Base-by-base conservation (phyloP, 2,329 filamentous ascomycete species). In the Thelonectria rubi region DNA sequence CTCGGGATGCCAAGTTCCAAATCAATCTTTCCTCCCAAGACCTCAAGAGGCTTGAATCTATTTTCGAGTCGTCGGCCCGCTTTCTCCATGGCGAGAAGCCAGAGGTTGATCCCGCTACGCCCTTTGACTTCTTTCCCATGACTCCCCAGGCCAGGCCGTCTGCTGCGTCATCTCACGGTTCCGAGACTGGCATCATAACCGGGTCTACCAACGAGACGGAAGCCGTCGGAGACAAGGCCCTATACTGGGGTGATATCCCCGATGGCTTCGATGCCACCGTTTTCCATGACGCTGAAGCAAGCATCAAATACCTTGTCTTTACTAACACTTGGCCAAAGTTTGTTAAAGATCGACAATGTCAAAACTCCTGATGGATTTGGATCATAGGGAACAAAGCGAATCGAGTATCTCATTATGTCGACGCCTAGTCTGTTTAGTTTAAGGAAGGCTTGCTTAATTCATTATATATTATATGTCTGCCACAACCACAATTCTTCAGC, bases 311-410 rank as follows among this genome's bases (percentile, higher is more conserved):
- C 61, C 79, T 90, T 6, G 87, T 91, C 15, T 76, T 90, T 60
- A 89, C 87, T 14, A 90, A 90, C 70, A 91, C 88, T 0, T 91
- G 88, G 88, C 83, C 84, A 30, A 86, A 84, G 69, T 87, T 84
- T 66, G 79, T 85, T 42, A 77, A 73, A 49, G 77, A 81, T 15
- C 34, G 15, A 2, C 34, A 37, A 7, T 37, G 12, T 15, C 34
- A 37, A 3, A 37, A 14, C 14, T 37, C 34, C 34, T 37, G 34
- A 37, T 15, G 34, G 34, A 37, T 37, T 10, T 10, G 32, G 32
- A 8, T 14, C 9, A 34, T 14, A 14, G 32, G 32, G 32, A 34
- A 34, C 10, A 34, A 34, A 34, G 12, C 12, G 5, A n/a, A n/a
- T 30, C 26, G 10, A 30, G 26, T 30, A 30, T 30, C 5, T 30